Evolutionary conservation across 2,329 filamentous ascomycete genomes (phyloP).

Genomic region (Cytospora leucostoma): DNA sequence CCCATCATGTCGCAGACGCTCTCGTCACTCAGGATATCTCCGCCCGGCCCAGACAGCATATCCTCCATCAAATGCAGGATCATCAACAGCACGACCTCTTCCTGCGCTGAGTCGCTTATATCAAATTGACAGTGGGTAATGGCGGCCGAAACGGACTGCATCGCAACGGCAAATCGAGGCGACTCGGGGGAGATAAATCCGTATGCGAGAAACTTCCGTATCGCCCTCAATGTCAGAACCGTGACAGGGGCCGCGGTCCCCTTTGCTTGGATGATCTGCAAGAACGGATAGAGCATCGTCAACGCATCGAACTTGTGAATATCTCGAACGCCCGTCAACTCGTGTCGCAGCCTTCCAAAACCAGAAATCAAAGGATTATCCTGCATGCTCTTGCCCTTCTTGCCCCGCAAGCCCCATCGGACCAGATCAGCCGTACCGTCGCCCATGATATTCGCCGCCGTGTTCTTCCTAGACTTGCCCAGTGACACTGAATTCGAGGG

Average conservation of each 20-base stretch:
- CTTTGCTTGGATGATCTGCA: conserved; percentile 94
- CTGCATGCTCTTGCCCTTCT: conserved; percentile 95
- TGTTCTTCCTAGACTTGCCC: conserved; percentile 43
- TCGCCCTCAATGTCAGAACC: conserved; percentile 86
- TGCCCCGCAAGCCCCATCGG: conserved; percentile 89
- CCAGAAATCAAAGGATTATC: conserved; percentile 96
- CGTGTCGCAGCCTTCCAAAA: conserved; percentile 85
- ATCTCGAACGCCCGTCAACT: conserved; percentile 87
- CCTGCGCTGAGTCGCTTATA: conserved; percentile 89
- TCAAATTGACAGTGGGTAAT: conserved; percentile 98
- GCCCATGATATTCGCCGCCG: conserved; percentile 38
- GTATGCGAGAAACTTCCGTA: conserved; percentile 96
- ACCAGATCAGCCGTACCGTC: conserved; percentile 55
- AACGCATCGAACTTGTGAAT: conserved; percentile 88
- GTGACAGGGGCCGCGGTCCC: conserved; percentile 96
- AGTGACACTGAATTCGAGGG: conserved; percentile 47
- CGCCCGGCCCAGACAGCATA: conserved; percentile 92
- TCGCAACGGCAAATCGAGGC: conserved; percentile 84
- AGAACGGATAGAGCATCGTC: conserved; percentile 85
- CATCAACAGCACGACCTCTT: conserved; percentile 91
- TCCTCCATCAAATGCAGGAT: conserved; percentile 98
- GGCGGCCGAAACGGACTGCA: conserved; percentile 91
- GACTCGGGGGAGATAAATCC: conserved; percentile 83
- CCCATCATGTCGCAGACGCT: conserved; percentile 99
- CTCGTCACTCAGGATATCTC: conserved; percentile 92